Evolutionary conservation across 176 grass and related monocot genomes (phyloP).

Genomic region (Oryza nivara): DNA sequence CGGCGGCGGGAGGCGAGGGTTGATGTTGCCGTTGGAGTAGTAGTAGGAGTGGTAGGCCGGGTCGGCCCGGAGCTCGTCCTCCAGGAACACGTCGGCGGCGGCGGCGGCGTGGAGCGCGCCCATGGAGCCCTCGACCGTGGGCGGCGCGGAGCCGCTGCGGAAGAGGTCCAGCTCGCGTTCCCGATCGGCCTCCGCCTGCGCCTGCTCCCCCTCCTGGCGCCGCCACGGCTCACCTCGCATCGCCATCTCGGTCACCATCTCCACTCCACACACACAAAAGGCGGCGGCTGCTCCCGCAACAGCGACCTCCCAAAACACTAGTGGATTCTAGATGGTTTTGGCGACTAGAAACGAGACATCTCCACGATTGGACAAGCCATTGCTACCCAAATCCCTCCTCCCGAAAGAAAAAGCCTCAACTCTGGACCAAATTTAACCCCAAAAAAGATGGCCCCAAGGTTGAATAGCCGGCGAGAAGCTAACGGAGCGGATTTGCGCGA

Average conservation of each 20-base stretch:
- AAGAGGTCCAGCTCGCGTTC: slow-evolving; percentile 29
- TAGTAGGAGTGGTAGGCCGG: slow-evolving; percentile 46
- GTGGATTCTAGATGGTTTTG: background rate
- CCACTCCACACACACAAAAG: background rate
- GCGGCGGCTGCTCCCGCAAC: background rate
- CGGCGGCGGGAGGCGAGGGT: slow-evolving; percentile 46
- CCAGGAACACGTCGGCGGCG: slow-evolving; percentile 18
- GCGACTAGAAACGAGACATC: background rate
- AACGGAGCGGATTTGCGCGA: background rate
- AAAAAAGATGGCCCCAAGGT: background rate
- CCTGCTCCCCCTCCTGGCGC: slow-evolving; percentile 20
- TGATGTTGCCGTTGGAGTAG: slow-evolving; percentile 23
- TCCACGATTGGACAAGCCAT: background rate
- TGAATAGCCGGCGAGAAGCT: background rate
- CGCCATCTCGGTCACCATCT: slow-evolving; percentile 46
- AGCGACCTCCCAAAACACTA: slow-evolving; percentile 6
- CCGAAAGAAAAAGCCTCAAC: background rate
- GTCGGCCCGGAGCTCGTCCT: slow-evolving; percentile 46
- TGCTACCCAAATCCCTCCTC: slow-evolving; percentile 11
- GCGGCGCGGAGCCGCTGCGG: slow-evolving; percentile 52
- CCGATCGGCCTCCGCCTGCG: slow-evolving; percentile 23
- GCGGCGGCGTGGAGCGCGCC: slow-evolving; percentile 6
- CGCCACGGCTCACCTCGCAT: slow-evolving; percentile 20
- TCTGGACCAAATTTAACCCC: slow-evolving; percentile 12
- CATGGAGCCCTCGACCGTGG: slow-evolving; percentile 34